Percentiles rank a stretch among this genome's conserved stretches.
phyloP scores from a whole-genome alignment of 345 rosid genomes.

The Salix dunnii region DNA sequence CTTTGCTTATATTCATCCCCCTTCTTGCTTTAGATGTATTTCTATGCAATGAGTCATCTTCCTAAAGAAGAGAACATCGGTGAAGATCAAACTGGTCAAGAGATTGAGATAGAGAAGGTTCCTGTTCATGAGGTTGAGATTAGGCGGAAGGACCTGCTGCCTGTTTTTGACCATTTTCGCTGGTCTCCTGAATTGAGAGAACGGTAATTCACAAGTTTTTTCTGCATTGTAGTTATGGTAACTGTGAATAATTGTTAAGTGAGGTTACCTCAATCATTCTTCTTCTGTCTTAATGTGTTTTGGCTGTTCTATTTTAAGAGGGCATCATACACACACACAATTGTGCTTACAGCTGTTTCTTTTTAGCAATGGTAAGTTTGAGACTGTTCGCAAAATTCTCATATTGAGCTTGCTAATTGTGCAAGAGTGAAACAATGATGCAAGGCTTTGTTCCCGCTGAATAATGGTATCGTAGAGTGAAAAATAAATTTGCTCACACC shows the following conservation, averaged over 20 bases:
- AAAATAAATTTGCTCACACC: neutral
- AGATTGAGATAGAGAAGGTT: constrained; percentile 68
- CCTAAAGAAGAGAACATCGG: constrained; percentile 25
- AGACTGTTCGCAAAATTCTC: neutral
- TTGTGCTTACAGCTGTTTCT: neutral
- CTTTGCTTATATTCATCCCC: constrained; percentile 14
- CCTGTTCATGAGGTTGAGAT: constrained; percentile 69
- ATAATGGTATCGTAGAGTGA: neutral
- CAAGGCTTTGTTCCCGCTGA: neutral
- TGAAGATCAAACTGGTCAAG: constrained; percentile 45
- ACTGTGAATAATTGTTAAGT: neutral
- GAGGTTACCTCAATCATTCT: neutral
- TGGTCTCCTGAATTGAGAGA: constrained; percentile 50
- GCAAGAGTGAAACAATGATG: neutral
- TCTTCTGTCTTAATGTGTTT: neutral
- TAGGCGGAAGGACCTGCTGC: constrained; percentile 69
- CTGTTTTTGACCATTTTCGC: constrained; percentile 74
- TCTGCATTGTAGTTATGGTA: neutral
- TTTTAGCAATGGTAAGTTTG: neutral
- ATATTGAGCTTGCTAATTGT: neutral
- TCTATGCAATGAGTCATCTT: constrained; percentile 48
- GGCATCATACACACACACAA: neutral
- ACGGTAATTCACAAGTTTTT: constrained; percentile 37
- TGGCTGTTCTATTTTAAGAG: neutral
- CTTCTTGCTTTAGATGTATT: constrained; percentile 51